Base-by-base conservation (phyloP, 2,329 filamentous ascomycete species). In the Botryosphaeria agaves region DNA sequence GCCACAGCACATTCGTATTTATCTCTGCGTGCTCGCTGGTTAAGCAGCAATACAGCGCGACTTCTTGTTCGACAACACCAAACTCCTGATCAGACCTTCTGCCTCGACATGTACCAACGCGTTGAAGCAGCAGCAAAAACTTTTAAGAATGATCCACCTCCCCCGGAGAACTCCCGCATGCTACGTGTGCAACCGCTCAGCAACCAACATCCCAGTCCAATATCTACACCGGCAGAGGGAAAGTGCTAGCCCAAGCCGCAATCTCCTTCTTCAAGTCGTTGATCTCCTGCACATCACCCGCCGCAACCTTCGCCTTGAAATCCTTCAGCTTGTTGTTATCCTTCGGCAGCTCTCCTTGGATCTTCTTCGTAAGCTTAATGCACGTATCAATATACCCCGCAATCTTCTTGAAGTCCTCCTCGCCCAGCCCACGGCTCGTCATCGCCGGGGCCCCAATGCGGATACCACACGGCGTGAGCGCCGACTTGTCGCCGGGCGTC, bases 281-380 rank as follows among this genome's bases (percentile, higher is more conserved):
- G 61, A 98, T 87, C 65, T 85, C 80, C 37, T 71, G 59, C 29
- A 92, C 67, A 49, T 77, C 70, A 40, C 83, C 85, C 42, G 67
- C 62, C 34, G 79, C 72, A 38, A 93, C 82, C 71, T 83, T 87
- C 53, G 73, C 75, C 70, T 87, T 91, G 78, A 98, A 95, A 68
- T 98, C 89, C 76, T 95, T 95, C 57, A 92, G 81, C 75, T 91
- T 94, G 75, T 95, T 98, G 49, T 82, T 83, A 59, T 89, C 80
- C 74, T 94, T 94, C 56, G 89, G 87, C 15, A 95, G 72, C 40
- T 68, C 63, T 35, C 53, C 66, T 66, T 95, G 89, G 46, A 92
- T 67, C 51, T 85, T 75, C 70, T 84, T 83, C 69, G 77, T 81
- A 51, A 95, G 69, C 64, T 81, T 81, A 68, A 95, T 80, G 56